A percentile compares a stretch with the other conserved stretches of the same genome.
Conservation (phyloP, 192 early-diverging fungal species). For the Coemansia sp. region DNA sequence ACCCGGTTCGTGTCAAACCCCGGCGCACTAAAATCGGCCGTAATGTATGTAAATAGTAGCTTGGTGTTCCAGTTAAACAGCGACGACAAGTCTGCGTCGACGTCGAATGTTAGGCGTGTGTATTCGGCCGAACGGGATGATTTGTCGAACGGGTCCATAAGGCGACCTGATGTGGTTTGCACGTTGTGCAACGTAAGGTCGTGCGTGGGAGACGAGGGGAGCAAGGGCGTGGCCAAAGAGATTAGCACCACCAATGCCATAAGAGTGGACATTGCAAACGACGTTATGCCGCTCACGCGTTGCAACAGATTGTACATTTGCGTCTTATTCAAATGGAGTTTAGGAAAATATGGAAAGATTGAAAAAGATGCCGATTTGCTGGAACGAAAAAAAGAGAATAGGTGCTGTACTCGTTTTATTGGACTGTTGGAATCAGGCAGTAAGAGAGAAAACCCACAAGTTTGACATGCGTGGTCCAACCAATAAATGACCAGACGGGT, state of each 20-base stretch:
- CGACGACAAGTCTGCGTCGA: constrained; percentile 47
- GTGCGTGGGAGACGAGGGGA: constrained; percentile 36
- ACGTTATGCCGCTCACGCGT: constrained; percentile 46
- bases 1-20: constrained; percentile 36
- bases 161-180: constrained; percentile 43
- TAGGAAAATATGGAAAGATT: no score
- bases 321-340: no score
- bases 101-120: constrained; percentile 47
- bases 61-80: constrained; percentile 57
- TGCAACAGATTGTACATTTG: constrained; percentile 55
- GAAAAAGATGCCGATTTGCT: no score
- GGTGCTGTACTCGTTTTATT: no score
- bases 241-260: constrained; percentile 46
- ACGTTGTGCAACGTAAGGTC: constrained; percentile 31
- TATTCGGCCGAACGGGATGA: constrained; percentile 39
- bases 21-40: constrained; percentile 30
- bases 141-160: constrained; percentile 38
- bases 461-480: no score
- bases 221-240: constrained; percentile 33
- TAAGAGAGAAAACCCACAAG: no score
- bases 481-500: no score
- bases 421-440: no score
- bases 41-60: constrained; percentile 46
- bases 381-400: no score
- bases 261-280: constrained; percentile 51